Conservation (phyloP, 139 green algal genomes). For the Protoeuglena noctilucae region DNA sequence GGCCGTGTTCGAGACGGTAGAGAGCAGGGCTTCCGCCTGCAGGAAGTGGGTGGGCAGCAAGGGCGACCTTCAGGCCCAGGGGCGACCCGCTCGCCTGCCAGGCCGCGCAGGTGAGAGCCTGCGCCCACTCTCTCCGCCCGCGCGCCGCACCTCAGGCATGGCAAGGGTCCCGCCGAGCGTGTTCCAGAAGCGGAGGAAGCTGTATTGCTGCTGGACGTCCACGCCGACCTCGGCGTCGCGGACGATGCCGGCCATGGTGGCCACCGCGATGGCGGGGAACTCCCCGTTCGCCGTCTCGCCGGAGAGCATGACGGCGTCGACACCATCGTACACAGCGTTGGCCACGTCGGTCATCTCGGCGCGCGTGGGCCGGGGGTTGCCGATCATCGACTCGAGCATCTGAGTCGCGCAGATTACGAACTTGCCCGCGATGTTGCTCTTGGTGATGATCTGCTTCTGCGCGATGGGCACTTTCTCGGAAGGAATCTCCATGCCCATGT, state of each 20-base stretch:
- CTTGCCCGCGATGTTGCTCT: constrained; percentile 8
- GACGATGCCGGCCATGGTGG: constrained; percentile 10
- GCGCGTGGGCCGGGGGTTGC: constrained; percentile 6
- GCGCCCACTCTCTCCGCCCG: too few relatives aligned
- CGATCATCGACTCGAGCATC: constrained; percentile 19
- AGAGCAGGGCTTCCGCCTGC: neutral
- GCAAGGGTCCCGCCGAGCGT: neutral
- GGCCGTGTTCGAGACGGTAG: neutral
- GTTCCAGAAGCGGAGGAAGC: neutral
- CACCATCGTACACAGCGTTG: constrained; percentile 11
- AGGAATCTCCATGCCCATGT: constrained; percentile 48
- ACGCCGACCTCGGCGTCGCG: constrained; percentile 12
- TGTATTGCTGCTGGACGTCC: neutral
- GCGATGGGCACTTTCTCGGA: constrained; percentile 26
- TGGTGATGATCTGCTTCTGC: constrained; percentile 11
- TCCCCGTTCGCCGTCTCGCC: constrained; percentile 16
- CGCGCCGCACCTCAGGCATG: too few relatives aligned
- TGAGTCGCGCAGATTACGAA: constrained; percentile 17
- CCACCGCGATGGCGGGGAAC: constrained; percentile 14
- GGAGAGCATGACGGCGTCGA: constrained; percentile 16
- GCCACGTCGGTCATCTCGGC: constrained; percentile 14
- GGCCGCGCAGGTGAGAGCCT: too few relatives aligned
- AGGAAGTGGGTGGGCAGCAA: too few relatives aligned
- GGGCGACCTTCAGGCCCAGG: too few relatives aligned
- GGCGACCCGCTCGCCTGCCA: too few relatives aligned